Conservation (phyloP, 2,329 filamentous ascomycete genomes). For the Alternaria gansuensis region DNA sequence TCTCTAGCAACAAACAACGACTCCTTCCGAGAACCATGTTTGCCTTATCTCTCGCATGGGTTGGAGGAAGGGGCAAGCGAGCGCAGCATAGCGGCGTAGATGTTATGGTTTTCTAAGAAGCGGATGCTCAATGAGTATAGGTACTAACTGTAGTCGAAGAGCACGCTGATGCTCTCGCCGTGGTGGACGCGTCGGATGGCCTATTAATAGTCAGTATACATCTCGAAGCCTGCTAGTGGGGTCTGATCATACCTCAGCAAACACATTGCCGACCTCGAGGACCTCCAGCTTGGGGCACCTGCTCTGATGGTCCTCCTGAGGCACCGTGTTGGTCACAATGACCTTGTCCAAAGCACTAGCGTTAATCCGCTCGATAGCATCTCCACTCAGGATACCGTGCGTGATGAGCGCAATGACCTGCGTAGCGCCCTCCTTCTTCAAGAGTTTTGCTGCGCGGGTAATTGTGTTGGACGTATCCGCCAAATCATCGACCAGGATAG, state of each 20-base stretch:
- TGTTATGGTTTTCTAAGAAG: not conserved
- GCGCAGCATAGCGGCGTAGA: not conserved
- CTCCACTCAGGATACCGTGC: slow-evolving; percentile 92
- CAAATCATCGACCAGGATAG: slow-evolving; percentile 93
- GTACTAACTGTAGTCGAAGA: slow-evolving; percentile 82
- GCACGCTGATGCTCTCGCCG: slow-evolving; percentile 94
- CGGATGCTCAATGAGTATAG: slow-evolving; percentile 22
- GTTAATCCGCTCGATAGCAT: slow-evolving; percentile 93
- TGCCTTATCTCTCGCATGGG: slow-evolving; percentile 3
- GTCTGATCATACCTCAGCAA: slow-evolving; percentile 74
- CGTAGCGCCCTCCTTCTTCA: slow-evolving; percentile 91
- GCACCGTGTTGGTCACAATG: slow-evolving; percentile 93
- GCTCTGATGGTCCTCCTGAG: slow-evolving; percentile 80
- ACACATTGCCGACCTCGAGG: slow-evolving; percentile 85
- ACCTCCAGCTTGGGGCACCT: slow-evolving; percentile 89
- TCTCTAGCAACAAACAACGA: not conserved
- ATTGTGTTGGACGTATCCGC: slow-evolving; percentile 98
- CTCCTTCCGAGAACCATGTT: not conserved
- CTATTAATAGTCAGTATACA: slow-evolving; percentile 47
- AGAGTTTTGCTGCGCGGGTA: slow-evolving; percentile 91
- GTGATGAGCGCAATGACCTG: slow-evolving; percentile 92
- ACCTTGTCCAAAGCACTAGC: slow-evolving; percentile 92
- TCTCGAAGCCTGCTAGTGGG: slow-evolving; percentile 29
- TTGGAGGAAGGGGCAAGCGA: not conserved
- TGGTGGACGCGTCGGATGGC: slow-evolving; percentile 95